phyloP scores from a whole-genome alignment of 805 yeast species.

The Candida krabiensis region DNA sequence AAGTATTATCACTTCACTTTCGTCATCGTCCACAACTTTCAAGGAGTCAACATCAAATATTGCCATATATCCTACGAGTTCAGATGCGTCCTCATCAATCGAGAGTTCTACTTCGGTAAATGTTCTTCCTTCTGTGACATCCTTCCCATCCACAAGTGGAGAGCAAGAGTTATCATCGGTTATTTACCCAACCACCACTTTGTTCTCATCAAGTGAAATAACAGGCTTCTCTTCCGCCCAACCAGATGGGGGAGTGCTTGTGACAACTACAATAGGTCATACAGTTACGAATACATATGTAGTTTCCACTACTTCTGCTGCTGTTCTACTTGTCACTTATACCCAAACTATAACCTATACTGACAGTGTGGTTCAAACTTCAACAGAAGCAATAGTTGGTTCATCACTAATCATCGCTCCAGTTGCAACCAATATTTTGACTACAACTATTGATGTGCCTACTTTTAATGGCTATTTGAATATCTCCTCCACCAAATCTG shows the following conservation, averaged over 20 bases:
- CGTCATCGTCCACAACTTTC: conserved; percentile 7
- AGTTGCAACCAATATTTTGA: conserved; percentile 10
- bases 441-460: conserved; percentile 10
- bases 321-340: conserved; percentile 19
- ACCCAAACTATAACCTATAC: conserved; percentile 11
- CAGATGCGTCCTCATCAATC: conserved; percentile 7
- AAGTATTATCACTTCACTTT: conserved; percentile 6
- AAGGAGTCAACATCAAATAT: conserved; percentile 6
- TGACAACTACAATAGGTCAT: conserved; percentile 14
- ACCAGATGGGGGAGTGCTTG: conserved; percentile 6
- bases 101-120: conserved; percentile 10
- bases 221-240: conserved; percentile 8
- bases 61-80: conserved; percentile 7
- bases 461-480: conserved; percentile 15
- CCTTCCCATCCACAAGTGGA: not conserved
- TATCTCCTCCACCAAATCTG: conserved; percentile 1
- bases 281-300: conserved; percentile 15
- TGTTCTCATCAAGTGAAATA: not conserved
- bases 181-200: not conserved
- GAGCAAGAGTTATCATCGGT: not conserved
- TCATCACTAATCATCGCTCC: conserved; percentile 11
- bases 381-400: conserved; percentile 4
- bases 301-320: conserved; percentile 19
- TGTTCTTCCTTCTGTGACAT: not conserved
- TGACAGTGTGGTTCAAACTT: conserved; percentile 6